phyloP scores from a whole-genome alignment of 164 flowering plant species.

The Nymphaea thermarum region DNA sequence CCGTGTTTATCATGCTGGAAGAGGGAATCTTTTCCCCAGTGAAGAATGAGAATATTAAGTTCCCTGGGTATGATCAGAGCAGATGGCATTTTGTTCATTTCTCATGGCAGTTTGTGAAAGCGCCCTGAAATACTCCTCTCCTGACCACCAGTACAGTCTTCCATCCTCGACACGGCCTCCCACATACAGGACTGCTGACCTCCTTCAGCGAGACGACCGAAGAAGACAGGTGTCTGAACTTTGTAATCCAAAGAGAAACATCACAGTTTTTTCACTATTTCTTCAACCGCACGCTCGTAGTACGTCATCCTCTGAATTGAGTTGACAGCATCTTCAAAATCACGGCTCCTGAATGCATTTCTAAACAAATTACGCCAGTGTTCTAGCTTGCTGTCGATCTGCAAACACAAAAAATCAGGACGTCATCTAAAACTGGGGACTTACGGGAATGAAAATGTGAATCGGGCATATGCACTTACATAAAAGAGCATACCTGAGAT shows the following conservation, averaged over 20 bases:
- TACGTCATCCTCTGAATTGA: slow-evolving; percentile 77
- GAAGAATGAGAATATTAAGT: no score
- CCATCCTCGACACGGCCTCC: no score
- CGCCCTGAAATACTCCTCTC: no score
- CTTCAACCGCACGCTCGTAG: slow-evolving; percentile 64
- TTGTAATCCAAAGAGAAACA: slow-evolving; percentile 9
- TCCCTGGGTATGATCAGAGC: no score
- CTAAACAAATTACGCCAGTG: slow-evolving; percentile 45
- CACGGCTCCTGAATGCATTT: slow-evolving; percentile 33
- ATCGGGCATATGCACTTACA: neutral
- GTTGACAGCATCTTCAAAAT: slow-evolving; percentile 46
- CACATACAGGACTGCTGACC: no score
- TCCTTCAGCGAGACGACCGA: no score
- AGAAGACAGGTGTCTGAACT: no score
- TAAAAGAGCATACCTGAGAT: slow-evolving; percentile 31
- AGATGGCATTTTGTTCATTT: no score
- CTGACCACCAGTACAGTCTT: no score
- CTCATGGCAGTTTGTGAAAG: no score
- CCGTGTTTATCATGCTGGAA: no score
- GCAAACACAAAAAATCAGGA: neutral
- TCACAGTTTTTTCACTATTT: slow-evolving; percentile 64
- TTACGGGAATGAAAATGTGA: neutral
- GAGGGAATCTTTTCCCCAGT: no score
- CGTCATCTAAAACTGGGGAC: neutral
- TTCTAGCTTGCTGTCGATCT: slow-evolving; percentile 22